Evolutionary conservation across 2,329 filamentous ascomycete species (phyloP), one percentile per base, ranked within the genome.

Genomic region (Fusarium compactum): DNA sequence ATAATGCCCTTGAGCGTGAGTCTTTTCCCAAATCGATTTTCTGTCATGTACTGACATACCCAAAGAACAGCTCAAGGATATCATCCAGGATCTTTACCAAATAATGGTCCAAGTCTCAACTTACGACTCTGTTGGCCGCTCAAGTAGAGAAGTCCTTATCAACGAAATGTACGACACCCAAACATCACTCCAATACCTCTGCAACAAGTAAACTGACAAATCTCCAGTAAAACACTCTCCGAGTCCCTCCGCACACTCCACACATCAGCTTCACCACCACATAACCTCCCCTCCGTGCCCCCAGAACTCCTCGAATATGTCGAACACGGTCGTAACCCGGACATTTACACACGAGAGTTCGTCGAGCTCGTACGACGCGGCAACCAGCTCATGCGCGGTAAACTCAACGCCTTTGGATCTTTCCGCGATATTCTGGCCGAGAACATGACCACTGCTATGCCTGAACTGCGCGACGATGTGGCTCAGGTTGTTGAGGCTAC

Each of bases 271-370:
- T 76, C 81, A 24, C 78, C 80, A 25, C 80, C 81, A 15, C 65
- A 78, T 69, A 67, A 74, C 24, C 83, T 89, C 43, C 87, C 87
- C 7, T 79, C 78, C 32, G 84, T 91, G 24, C 89, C 89, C 4
- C 86, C 85, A 54, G 89, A 91, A 74, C 85, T 92, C 15, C 84
- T 91, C 65, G 83, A 88, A 76, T 92, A 92, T 80, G 90, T 92
- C 74, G 90, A 92, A 78, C 87, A 89, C 76, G 90, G 90, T 46
- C 89, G 90, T 53, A 92, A 92, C 82, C 90, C 90, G 4, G 90
- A 92, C 80, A 92, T 92, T 73, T 92, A 92, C 83, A 92, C 90
- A 58, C 85, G 90, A 75, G 90, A 92, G 82, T 92, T 92, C 74
- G 89, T 92, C 75, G 90, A 92, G 85, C 83, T 90, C 55, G 89